These are phyloP conservation scores for Yamadazyma triangularis DNA, from an alignment of 1,139 yeast species.

Conservation along the genomic window DNA sequence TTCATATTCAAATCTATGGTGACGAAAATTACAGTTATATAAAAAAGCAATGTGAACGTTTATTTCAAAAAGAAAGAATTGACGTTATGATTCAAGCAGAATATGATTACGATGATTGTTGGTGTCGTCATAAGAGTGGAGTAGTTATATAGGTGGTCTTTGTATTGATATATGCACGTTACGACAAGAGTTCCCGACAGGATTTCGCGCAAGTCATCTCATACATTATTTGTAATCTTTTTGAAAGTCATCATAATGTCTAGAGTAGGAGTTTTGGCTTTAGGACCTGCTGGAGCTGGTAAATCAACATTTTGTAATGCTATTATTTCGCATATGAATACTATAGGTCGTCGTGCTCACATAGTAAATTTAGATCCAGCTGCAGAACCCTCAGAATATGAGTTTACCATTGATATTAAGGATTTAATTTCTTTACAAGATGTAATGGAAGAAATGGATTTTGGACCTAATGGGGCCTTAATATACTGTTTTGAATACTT, in stretches of 20 bases:
- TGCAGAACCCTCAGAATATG: constrained; percentile 88
- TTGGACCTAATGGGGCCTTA: constrained; percentile 95
- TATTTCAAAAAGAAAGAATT: constrained; percentile 28
- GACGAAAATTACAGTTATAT: constrained; percentile 65
- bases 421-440: constrained; percentile 88
- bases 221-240: no score
- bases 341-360: constrained; percentile 89
- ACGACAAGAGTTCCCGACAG: no score
- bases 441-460: constrained; percentile 92
- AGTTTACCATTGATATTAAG: constrained; percentile 88
- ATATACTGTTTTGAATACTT: constrained; percentile 90
- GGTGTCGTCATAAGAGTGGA: constrained; percentile 38
- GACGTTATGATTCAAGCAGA: constrained; percentile 60
- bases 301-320: constrained; percentile 89
- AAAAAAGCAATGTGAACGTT: constrained; percentile 56
- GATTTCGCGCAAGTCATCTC: no score
- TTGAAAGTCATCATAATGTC: no score
- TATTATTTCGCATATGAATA: constrained; percentile 81
- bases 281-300: constrained; percentile 99
- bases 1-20: constrained; percentile 64
- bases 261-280: constrained; percentile 88
- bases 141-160: not conserved
- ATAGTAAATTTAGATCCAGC: constrained; percentile 96
- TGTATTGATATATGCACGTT: not conserved
- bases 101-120: constrained; percentile 52